Base-by-base conservation (phyloP, 805 yeast genomes). In the Nakazawaea wyomingensis region DNA sequence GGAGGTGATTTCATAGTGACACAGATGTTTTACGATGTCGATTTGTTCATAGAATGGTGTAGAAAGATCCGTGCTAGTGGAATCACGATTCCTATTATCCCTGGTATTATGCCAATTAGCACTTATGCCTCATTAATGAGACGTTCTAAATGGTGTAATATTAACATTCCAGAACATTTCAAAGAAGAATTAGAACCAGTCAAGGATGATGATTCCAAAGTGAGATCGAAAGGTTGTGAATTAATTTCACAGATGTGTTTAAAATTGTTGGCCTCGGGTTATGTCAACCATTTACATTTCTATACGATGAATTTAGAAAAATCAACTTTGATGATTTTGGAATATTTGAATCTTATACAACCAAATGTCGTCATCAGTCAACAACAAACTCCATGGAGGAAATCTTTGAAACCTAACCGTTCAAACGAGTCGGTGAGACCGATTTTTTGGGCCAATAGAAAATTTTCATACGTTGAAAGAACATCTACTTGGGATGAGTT, bases 71-170 rank as follows among this genome's bases (percentile, higher is more conserved):
- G 91, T 52, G 78, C 71, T 18, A 68, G 69, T 18, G 97, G 96
- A 18, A 75, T 93, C 50, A 70, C 71, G 31, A 80, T 86, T 41
- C 98, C 98, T 22, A 85, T 93, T 51, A 82, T 93, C 47, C 99
- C 99, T 1, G 99, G 99, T 11, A 89, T 93, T 62, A 93, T 93
- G 99, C 99, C 99, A 18, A 90, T 93, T 46, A 81, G 95, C n/a
- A 87, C 96, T 3, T 90, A 91, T 64, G 85, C 95, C 20, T 80
- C 96, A 3, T 93, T 93, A 60, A 63, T 89, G 49, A 82, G 99
- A 68, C 79, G 99, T 61, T 96, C 96, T 16, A 80, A 80, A 43
- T 93, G 99, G 99, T 88, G 95, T 47, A 84, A 85, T 56, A 82
- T 93, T 53, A 64, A 74, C 32, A 73, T 93, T 46, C 99, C 99